These are phyloP conservation scores for Aureobasidium sp. DNA, from an alignment of 2,329 filamentous ascomycete species.

Conservation along the genomic window DNA sequence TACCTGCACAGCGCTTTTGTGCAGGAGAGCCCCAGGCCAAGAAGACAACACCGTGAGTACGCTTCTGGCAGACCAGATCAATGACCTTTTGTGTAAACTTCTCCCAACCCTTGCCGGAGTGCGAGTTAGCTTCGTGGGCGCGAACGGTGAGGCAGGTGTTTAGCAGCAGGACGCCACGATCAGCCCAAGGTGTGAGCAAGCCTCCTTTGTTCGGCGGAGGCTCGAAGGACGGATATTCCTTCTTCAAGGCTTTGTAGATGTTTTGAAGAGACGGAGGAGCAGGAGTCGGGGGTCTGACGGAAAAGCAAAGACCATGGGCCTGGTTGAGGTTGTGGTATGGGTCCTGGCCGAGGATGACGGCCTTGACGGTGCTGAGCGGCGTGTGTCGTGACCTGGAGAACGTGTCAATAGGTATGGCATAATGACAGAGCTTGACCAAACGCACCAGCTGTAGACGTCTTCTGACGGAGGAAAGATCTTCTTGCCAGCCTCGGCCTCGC, in stretches of 20 bases:
- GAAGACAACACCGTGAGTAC: conserved; percentile 80
- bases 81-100: conserved; percentile 86
- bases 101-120: conserved; percentile 87
- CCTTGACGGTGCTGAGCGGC: conserved; percentile 79
- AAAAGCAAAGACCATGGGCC: conserved; percentile 94
- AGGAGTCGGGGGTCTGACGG: conserved; percentile 78
- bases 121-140: conserved; percentile 78
- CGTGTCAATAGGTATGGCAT: not conserved
- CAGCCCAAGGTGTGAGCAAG: conserved; percentile 86
- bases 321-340: conserved; percentile 95
- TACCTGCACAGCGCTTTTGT: conserved; percentile 65
- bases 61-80: conserved; percentile 71
- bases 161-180: conserved; percentile 83
- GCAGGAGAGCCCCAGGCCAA: conserved; percentile 89
- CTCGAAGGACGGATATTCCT: conserved; percentile 75
- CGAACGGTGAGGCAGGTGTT: conserved; percentile 94
- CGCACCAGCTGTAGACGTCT: conserved; percentile 90
- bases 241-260: conserved; percentile 83
- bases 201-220: conserved; percentile 71
- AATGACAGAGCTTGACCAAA: not conserved
- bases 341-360: conserved; percentile 91
- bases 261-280: conserved; percentile 88
- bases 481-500: conserved; percentile 64
- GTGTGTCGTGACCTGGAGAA: conserved; percentile 78
- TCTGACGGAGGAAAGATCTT: conserved; percentile 81